Conservation (phyloP, 495 filamentous ascomycete species). For the Copromyces sp. region DNA sequence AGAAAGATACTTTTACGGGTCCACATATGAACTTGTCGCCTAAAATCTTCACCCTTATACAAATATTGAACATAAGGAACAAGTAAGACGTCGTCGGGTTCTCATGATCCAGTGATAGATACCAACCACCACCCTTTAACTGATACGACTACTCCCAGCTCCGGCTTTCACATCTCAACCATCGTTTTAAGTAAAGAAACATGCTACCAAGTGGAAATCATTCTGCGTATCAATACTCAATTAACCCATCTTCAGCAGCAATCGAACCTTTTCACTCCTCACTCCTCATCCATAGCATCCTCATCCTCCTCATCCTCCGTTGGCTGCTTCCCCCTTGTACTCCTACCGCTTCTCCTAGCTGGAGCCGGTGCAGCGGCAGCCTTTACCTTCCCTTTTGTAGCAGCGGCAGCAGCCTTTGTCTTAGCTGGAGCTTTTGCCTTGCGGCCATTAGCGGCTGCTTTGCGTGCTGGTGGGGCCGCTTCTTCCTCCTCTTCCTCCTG, state of each 20-base stretch:
- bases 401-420: slow-evolving; percentile 1
- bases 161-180: no score
- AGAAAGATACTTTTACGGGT: no score
- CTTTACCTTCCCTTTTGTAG: slow-evolving; percentile 1
- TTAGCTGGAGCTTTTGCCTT: slow-evolving; percentile 4
- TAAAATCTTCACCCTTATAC: no score
- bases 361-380: slow-evolving; percentile 2
- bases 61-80: background rate
- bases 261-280: background rate
- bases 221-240: background rate
- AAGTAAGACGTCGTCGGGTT: no score
- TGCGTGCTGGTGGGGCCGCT: background rate
- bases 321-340: slow-evolving; percentile 3
- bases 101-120: no score
- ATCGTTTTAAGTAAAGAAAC: no score
- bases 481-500: background rate
- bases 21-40: no score
- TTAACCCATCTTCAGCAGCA: background rate
- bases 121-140: no score
- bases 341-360: slow-evolving; percentile 3
- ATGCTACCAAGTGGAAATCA: background rate
- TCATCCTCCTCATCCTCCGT: background rate
- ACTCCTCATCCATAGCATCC: background rate
- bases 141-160: no score
- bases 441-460: slow-evolving; percentile 9